Conservation (phyloP, 2,329 filamentous ascomycete genomes). For the Ceratocystis colombiana region DNA sequence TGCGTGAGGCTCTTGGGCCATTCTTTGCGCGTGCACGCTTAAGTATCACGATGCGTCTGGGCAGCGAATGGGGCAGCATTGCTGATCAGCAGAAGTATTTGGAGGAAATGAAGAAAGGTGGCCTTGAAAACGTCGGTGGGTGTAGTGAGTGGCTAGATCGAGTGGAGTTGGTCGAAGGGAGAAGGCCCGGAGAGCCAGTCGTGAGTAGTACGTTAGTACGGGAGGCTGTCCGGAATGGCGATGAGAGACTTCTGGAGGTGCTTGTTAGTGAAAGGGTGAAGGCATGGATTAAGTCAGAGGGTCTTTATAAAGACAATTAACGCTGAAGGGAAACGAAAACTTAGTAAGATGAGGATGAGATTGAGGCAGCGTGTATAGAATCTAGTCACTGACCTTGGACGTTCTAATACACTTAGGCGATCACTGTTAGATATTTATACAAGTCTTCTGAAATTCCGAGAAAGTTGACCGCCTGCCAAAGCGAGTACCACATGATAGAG, state of each 20-base stretch:
- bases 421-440: no score
- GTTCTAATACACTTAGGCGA: no score
- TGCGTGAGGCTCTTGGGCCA: slow-evolving; percentile 41
- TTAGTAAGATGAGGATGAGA: neutral
- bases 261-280: slow-evolving; percentile 50
- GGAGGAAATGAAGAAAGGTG: slow-evolving; percentile 34
- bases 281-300: slow-evolving; percentile 47
- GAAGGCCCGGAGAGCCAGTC: neutral
- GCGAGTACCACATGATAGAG: neutral
- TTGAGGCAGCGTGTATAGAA: neutral
- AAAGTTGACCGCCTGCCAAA: neutral
- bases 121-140: slow-evolving; percentile 27
- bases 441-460: no score
- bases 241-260: slow-evolving; percentile 39
- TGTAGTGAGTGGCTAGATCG: slow-evolving; percentile 43
- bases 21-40: slow-evolving; percentile 55
- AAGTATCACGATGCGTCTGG: slow-evolving; percentile 53
- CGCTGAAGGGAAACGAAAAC: slow-evolving; percentile 29
- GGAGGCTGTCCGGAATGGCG: slow-evolving; percentile 28
- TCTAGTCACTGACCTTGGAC: no score
- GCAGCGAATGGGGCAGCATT: slow-evolving; percentile 48
- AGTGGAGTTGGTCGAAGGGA: slow-evolving; percentile 46
- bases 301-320: slow-evolving; percentile 41
- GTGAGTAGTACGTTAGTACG: slow-evolving; percentile 56
- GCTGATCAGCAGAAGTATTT: slow-evolving; percentile 43